Base-by-base conservation (phyloP, 345 rosid species). In the Odontarrhena argentea region DNA sequence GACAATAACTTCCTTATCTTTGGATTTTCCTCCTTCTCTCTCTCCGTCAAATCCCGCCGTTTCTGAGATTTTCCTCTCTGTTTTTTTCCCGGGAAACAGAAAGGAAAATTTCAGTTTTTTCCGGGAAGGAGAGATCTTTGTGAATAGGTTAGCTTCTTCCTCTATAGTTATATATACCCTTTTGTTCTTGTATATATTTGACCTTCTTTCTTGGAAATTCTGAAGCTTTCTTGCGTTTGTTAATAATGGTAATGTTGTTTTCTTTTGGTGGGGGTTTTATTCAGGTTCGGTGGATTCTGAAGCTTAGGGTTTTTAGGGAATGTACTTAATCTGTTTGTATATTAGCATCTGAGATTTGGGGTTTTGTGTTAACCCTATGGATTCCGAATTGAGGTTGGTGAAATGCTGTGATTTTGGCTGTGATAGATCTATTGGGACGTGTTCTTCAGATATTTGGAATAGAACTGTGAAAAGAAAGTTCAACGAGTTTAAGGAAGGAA, bases 391-490 rank as follows among this genome's bases (percentile, higher is more conserved):
- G 50, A 32, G 65, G 46, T 56, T 64, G 59, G 82, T 73, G 63
- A 79, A 74, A 65, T 80, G 87, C 67, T 82, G 83, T 75, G 71
- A 69, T 52, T 78, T 86, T 61, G 89, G 82, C 26, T 81, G 89
- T 71, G 78, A 72, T 68, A 82, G 87, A 69, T 55, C 74, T 8
- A 34, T 74, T 25, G 60, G 38, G 58, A 59, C 55, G 9, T 53
- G 7, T 67, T 74, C 73, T 67, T 67, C 73, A 60, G 74, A 57
- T 44, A 47, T 41, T 55, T 63, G 47, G 55, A 42, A 26, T n/a
- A 70, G 75, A 48, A 75, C 75, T 9, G 70, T 75, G 43, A 75
- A 75, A 69, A 49, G 78, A 64, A 75, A 69, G 70, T 7, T 54
- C 7, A 48, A 25, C 36, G 62, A 73, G 32, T 63, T 71, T 6